Evolutionary conservation across 1,139 yeast genomes (phyloP), one percentile per base, ranked within the genome.

Genomic region (Candida anutae): DNA sequence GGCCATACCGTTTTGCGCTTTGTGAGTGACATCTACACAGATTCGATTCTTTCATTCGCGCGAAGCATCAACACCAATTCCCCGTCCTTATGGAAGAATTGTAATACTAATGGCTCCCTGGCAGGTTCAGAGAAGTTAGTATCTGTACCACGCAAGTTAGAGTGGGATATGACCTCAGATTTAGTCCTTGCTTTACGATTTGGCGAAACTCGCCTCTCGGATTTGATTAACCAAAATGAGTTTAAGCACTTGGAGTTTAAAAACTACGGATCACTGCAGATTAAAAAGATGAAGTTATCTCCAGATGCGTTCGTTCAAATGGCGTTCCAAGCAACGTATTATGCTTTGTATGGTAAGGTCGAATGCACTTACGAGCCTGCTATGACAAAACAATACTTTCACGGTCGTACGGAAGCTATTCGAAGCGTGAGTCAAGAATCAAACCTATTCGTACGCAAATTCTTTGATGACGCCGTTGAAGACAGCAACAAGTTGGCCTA

Each of bases 301-400:
- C 96, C 96, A 0, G 96, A 87, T 62, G 96, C 96, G 0, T 87
- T 82, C 55, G 81, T 82, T 25, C 96, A 87, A 55, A 85, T 87
- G 93, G 82, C 88, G 13, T 85, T 85, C 64, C 96, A 87, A 54
- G 85, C 93, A 4, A 85, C 95, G 8, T 87, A 85, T 54, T 87
- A 84, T 49, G 93, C 95, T 1, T 67, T 87, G 29, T 87, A 87
- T 50, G 96, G 96, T 25, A 82, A 82, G 47, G 93, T 85, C 23
- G 96, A 85, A 51, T 83, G 94, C 42, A 84, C 95, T 10, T 87
- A 87, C 53, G 96, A 87, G 56, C 96, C 96, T 3, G 95, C 95
- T 9, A 87, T 87, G 96, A 87, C 95, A 2, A 87, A 87, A 52
- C 65, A 65, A 34, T 87, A 77, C 48, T 69, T 78, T 39, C 95